Conservation (phyloP, 2,329 filamentous ascomycete species). For the Akanthomyces muscarius region DNA sequence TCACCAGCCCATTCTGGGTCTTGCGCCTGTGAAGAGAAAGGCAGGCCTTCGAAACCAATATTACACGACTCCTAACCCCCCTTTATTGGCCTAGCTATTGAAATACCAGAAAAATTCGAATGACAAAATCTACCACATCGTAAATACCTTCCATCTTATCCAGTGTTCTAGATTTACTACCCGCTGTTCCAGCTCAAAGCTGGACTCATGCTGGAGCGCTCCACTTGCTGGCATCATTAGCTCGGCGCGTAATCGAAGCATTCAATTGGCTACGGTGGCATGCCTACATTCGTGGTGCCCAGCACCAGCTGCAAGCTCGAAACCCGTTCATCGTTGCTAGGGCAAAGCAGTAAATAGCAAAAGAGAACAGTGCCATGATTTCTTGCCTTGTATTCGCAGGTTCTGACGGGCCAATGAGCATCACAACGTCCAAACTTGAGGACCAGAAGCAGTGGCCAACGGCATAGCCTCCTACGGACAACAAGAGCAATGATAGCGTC, state of each 20-base stretch:
- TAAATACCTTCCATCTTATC: neutral
- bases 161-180: neutral
- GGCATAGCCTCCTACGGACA: too few relatives aligned
- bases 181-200: neutral
- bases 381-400: too few relatives aligned
- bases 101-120: too few relatives aligned
- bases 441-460: too few relatives aligned
- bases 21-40: neutral
- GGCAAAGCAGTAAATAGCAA: neutral
- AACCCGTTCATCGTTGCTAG: too few relatives aligned
- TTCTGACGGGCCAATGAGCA: neutral
- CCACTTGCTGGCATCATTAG: neutral
- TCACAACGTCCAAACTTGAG: neutral
- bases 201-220: neutral
- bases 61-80: neutral
- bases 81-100: too few relatives aligned
- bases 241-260: conserved; percentile 9
- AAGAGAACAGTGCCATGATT: neutral
- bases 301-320: too few relatives aligned
- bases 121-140: neutral
- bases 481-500: neutral
- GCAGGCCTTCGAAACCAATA: neutral
- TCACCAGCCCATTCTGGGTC: conserved; percentile 5
- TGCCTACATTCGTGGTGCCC: too few relatives aligned
- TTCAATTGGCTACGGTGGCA: neutral